Conservation (phyloP, 2,329 filamentous ascomycete genomes). For the Pyrenophora teres region DNA sequence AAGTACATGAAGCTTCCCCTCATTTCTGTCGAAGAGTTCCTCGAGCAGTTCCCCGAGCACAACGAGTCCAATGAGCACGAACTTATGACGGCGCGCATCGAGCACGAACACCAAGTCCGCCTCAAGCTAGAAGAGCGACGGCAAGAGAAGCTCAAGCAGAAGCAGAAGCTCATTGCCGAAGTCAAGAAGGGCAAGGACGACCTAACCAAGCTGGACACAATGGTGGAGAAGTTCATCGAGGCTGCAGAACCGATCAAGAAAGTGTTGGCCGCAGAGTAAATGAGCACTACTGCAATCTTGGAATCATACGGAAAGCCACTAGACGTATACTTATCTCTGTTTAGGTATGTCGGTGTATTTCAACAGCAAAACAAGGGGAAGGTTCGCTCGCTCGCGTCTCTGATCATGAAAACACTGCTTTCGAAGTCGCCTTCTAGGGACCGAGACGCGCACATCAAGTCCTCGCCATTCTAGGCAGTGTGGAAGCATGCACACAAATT, state of each 20-base stretch:
- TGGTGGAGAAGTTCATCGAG: constrained; percentile 92
- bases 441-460: too few relatives aligned
- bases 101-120: constrained; percentile 84
- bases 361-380: not conserved
- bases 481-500: too few relatives aligned
- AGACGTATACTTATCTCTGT: not conserved
- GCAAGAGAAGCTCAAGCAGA: constrained; percentile 65
- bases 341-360: not conserved
- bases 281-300: not conserved
- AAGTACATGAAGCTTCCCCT: constrained; percentile 86
- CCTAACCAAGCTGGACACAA: constrained; percentile 84
- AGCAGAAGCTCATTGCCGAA: constrained; percentile 70
- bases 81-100: constrained; percentile 86
- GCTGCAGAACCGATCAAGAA: constrained; percentile 87
- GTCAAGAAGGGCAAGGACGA: constrained; percentile 96
- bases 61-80: constrained; percentile 74
- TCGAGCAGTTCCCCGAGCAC: constrained; percentile 75
- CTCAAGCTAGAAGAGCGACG: constrained; percentile 84
- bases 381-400: too few relatives aligned
- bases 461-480: too few relatives aligned
- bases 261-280: constrained; percentile 74
- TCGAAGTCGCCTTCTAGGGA: too few relatives aligned
- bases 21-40: constrained; percentile 80
- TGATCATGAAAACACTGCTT: too few relatives aligned
- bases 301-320: not conserved